These are phyloP conservation scores for Xylaria cubensis DNA, from an alignment of 495 filamentous ascomycete genomes.

Conservation along the genomic window DNA sequence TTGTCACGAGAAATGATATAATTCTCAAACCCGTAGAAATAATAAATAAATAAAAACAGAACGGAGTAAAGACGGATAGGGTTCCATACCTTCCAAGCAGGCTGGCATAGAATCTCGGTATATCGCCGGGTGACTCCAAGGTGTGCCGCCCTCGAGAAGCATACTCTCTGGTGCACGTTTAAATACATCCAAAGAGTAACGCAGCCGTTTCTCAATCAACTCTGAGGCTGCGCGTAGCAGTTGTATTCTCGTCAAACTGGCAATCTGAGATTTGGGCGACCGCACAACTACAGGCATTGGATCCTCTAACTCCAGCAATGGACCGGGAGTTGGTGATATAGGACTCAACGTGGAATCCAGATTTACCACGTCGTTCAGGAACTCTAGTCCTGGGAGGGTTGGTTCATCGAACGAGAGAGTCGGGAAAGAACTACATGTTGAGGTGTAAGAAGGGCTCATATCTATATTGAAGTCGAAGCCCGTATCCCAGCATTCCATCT, in stretches of 20 bases:
- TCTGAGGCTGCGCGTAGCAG: slow-evolving; percentile 16
- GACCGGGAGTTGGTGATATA: slow-evolving; percentile 12
- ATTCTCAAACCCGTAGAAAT: not conserved
- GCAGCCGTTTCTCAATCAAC: slow-evolving; percentile 45
- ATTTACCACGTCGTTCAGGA: not conserved
- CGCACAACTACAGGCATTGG: slow-evolving; percentile 13
- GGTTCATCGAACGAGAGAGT: slow-evolving; percentile 21
- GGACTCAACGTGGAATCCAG: not conserved
- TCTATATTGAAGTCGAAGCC: slow-evolving; percentile 28
- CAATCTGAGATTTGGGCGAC: not conserved
- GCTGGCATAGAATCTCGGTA: slow-evolving; percentile 56
- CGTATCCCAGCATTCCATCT: slow-evolving; percentile 20
- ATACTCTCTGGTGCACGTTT: slow-evolving; percentile 52
- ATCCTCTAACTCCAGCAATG: not conserved
- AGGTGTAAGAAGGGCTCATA: slow-evolving; percentile 1
- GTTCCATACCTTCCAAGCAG: slow-evolving; percentile 52
- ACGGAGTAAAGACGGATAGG: not conserved
- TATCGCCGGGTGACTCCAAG: slow-evolving; percentile 56
- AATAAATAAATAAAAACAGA: not conserved
- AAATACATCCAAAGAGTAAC: slow-evolving; percentile 53
- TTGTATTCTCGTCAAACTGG: slow-evolving; percentile 6
- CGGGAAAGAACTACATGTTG: slow-evolving; percentile 1
- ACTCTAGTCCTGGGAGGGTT: slow-evolving; percentile 4
- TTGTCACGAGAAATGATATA: not conserved
- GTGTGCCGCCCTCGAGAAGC: slow-evolving; percentile 55